Percentiles rank a stretch among this genome's conserved stretches.
Evolutionary conservation across 495 filamentous ascomycete species (phyloP).

Genomic region (Lasiosphaeria hispida): DNA sequence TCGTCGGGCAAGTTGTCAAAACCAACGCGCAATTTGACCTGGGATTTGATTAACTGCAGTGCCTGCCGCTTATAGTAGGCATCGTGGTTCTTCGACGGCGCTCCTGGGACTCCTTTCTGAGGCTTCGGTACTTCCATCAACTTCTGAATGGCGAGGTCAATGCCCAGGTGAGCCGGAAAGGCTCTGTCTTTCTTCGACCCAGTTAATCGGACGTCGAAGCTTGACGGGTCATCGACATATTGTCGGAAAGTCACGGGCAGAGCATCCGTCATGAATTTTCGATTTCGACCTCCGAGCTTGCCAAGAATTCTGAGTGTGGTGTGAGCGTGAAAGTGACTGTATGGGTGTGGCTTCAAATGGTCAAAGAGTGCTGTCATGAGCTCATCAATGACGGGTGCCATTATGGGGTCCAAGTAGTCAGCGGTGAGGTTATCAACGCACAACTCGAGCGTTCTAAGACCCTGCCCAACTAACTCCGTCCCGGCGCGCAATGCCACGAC

Average conservation of each 20-base stretch:
- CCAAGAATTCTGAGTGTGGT: constrained; percentile 98
- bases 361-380: constrained; percentile 96
- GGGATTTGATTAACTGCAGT: constrained; percentile 76
- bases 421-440: constrained; percentile 98
- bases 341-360: constrained; percentile 85
- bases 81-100: constrained; percentile 63
- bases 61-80: constrained; percentile 90
- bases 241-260: constrained; percentile 75
- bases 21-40: constrained; percentile 87
- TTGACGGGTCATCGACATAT: constrained; percentile 80
- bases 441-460: constrained; percentile 87
- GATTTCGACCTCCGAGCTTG: constrained; percentile 91
- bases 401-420: constrained; percentile 97
- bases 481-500: constrained; percentile 91
- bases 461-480: constrained; percentile 90
- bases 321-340: constrained; percentile 95
- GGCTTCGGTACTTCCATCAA: constrained; percentile 73
- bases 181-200: constrained; percentile 83
- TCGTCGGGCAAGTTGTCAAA: constrained; percentile 87
- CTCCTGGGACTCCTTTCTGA: constrained; percentile 29
- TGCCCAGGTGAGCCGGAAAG: constrained; percentile 79
- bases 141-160: constrained; percentile 85
- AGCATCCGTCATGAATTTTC: constrained; percentile 89
- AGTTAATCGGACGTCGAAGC: constrained; percentile 83
- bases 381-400: constrained; percentile 98